Base-by-base conservation (phyloP, 2,329 filamentous ascomycete species). In the Phialemoniopsis sp. region DNA sequence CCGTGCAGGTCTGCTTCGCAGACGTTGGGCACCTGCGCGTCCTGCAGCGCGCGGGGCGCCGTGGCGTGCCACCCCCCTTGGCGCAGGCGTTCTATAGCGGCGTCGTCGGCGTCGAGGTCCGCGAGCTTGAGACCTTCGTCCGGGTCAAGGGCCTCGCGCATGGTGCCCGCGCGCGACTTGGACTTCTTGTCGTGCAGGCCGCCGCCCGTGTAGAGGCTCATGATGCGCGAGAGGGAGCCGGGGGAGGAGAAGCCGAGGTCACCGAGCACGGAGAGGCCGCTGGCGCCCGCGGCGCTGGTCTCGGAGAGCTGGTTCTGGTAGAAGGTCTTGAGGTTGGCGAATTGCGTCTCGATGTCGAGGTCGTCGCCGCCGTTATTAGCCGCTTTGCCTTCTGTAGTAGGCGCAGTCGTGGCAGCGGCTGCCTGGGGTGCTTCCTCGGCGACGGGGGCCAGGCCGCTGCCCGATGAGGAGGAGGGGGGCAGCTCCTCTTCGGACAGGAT, bases 171-270 rank as follows among this genome's bases (percentile, higher is more conserved):
- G 48, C 85, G 87, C 12, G 76, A 71, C 54, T 85, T 82, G 10
- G 76, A 67, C 52, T 85, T 82, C 51, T 85, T 83, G 52, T 72
- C 75, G 40, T 73, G 72, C 49, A 77, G 70, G 38, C 70, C 76
- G 0, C 47, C 46, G 19, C 37, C 39, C 10, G 87, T 88, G 63
- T 96, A 96, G 18, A 96, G 70, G 46, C 81, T 90, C 88, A 96
- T 94, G 53, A 97, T 93, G 26, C 91, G 82, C 18, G 87, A 84
- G 39, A 96, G 68, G 9, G 89, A 87, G 5, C 81, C 85, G 0
- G 91, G 90, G 0, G 90, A 95, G 16, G 76, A 76, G 39, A 85
- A 78, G 3, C 83, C 82, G 19, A 80, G 62, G 34, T 73, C 70
- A 17, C 60, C 60, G 4, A 72, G 50, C 9, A 62, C 55, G 1